These are phyloP conservation scores for Eucalyptus sp. DNA, from an alignment of 345 rosid species.

Conservation along the genomic window DNA sequence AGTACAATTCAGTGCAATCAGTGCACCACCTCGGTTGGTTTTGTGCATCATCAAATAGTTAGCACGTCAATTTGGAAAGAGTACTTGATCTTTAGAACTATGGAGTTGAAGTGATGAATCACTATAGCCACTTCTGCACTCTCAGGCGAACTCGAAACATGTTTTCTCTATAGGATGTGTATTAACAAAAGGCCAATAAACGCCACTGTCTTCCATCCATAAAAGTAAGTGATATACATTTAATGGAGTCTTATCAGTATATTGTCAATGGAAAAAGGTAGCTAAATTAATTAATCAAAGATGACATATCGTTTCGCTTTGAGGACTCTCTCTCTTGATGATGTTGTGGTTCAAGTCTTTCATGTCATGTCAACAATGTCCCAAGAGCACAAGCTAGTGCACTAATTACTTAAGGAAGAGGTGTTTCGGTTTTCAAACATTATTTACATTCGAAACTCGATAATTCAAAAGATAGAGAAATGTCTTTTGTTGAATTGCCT, in stretches of 20 bases:
- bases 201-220: background rate
- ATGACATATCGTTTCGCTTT: background rate
- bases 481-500: background rate
- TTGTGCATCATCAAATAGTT: background rate
- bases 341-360: background rate
- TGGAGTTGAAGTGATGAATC: background rate
- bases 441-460: background rate
- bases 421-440: background rate
- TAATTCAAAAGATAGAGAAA: background rate
- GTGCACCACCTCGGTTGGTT: background rate
- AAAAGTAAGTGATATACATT: background rate
- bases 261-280: background rate
- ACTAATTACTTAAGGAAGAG: background rate
- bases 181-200: background rate
- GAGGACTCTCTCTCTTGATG: no score
- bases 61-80: background rate
- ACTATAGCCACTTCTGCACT: background rate
- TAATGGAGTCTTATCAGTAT: background rate
- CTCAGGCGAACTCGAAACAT: background rate
- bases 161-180: background rate
- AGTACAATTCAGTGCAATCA: background rate
- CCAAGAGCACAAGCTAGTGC: background rate
- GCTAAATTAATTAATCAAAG: background rate
- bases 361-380: background rate
- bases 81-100: background rate